Conservation (phyloP, 2,329 filamentous ascomycete species). For the Tolypocladium tropicale region DNA sequence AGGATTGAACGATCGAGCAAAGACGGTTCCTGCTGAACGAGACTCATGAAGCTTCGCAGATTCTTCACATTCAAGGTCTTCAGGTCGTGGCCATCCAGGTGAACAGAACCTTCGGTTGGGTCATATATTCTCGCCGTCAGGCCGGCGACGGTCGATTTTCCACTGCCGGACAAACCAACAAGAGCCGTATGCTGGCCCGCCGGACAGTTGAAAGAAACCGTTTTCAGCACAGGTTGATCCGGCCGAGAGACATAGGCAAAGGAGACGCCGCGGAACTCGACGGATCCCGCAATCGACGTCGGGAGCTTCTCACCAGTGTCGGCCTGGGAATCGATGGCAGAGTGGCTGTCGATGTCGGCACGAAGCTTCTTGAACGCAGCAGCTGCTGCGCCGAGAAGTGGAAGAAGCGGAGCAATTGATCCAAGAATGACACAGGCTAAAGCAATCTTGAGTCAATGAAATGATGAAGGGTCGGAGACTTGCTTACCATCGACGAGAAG, state of each 20-base stretch:
- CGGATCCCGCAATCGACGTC: slow-evolving; percentile 25
- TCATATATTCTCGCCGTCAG: slow-evolving; percentile 49
- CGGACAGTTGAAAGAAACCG: slow-evolving; percentile 36
- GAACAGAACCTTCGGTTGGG: slow-evolving; percentile 35
- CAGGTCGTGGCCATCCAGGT: slow-evolving; percentile 37
- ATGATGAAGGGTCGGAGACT: too few relatives aligned
- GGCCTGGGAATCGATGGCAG: slow-evolving; percentile 32
- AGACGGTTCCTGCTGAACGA: slow-evolving; percentile 36
- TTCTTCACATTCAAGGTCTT: slow-evolving; percentile 34
- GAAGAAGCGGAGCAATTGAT: slow-evolving; percentile 51
- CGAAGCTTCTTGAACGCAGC: slow-evolving; percentile 48
- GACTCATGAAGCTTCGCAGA: slow-evolving; percentile 29
- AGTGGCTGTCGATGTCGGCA: slow-evolving; percentile 43
- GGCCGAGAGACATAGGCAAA: slow-evolving; percentile 35
- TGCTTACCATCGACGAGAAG: slow-evolving; percentile 47
- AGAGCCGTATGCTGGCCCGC: slow-evolving; percentile 42
- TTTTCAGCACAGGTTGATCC: slow-evolving; percentile 29
- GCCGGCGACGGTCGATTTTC: slow-evolving; percentile 46
- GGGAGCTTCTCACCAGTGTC: slow-evolving; percentile 29
- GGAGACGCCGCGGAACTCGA: slow-evolving; percentile 30
- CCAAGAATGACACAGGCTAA: slow-evolving; percentile 50
- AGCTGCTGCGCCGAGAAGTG: slow-evolving; percentile 48
- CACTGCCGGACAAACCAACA: slow-evolving; percentile 47
- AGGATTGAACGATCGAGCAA: slow-evolving; percentile 35
- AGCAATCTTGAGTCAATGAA: not conserved